A percentile compares a stretch with the other conserved stretches of the same genome.
Conservation (phyloP, 306 rosid genomes). For the Alnus glutinosa region DNA sequence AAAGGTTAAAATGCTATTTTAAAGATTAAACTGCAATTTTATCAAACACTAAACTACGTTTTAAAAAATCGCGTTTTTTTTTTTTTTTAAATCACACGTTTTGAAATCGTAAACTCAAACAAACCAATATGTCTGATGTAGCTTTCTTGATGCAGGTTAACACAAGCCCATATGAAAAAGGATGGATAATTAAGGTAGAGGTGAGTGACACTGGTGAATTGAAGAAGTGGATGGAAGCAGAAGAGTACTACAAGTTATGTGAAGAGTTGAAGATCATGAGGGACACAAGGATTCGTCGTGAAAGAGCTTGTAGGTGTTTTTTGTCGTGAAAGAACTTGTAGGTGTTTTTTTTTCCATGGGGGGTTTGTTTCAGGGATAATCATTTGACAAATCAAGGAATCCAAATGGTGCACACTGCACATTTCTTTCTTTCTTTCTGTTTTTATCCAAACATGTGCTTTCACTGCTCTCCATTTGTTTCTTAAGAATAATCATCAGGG, state of each 20-base stretch:
- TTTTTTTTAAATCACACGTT: too few relatives aligned
- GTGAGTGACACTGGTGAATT: constrained; percentile 54
- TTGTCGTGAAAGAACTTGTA: too few relatives aligned
- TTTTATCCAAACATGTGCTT: constrained; percentile 13
- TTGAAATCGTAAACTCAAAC: too few relatives aligned
- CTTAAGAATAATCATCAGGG: constrained; percentile 23
- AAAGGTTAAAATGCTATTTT: too few relatives aligned
- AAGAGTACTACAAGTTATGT: constrained; percentile 84
- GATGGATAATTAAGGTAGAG: constrained; percentile 90
- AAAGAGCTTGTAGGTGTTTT: constrained; percentile 14
- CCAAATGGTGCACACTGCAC: constrained; percentile 17
- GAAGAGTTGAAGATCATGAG: constrained; percentile 32
- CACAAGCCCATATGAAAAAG: constrained; percentile 76
- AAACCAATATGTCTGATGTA: background rate
- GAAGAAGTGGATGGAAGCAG: constrained; percentile 82
- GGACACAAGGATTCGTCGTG: background rate
- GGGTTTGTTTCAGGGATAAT: background rate
- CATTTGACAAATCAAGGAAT: constrained; percentile 26
- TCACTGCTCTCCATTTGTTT: constrained; percentile 15
- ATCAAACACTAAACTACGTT: too few relatives aligned
- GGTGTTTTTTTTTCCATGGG: background rate
- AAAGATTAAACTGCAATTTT: too few relatives aligned
- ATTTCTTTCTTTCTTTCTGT: constrained; percentile 18
- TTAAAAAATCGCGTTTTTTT: too few relatives aligned
- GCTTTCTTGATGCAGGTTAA: constrained; percentile 51